These are phyloP conservation scores for Monosporascus sp. DNA, from an alignment of 2,329 filamentous ascomycete species.

Conservation along the genomic window DNA sequence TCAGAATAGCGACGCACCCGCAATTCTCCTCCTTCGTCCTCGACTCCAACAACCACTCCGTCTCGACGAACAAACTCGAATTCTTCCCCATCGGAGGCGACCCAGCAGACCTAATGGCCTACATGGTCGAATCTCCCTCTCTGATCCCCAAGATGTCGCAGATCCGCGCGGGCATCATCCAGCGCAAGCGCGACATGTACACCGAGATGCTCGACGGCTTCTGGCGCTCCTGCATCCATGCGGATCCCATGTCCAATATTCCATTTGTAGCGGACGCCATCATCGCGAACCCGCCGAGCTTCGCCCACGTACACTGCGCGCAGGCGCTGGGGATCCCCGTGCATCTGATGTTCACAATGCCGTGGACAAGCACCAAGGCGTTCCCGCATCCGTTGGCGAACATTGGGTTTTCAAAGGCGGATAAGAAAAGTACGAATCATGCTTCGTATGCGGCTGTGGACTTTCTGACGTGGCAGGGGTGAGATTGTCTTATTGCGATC, in stretches of 20 bases:
- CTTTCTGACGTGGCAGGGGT: slow-evolving; percentile 81
- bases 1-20: slow-evolving; percentile 68
- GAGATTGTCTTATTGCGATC: no score
- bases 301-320: slow-evolving; percentile 70
- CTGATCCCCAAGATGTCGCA: slow-evolving; percentile 31
- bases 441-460: slow-evolving; percentile 76
- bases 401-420: slow-evolving; percentile 33
- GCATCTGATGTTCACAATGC: slow-evolving; percentile 93
- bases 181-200: slow-evolving; percentile 46
- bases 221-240: slow-evolving; percentile 81
- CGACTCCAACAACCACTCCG: slow-evolving; percentile 44
- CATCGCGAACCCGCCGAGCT: slow-evolving; percentile 73
- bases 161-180: slow-evolving; percentile 31
- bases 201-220: slow-evolving; percentile 77
- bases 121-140: slow-evolving; percentile 36
- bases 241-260: slow-evolving; percentile 36
- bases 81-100: slow-evolving; percentile 76
- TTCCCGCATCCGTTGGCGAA: slow-evolving; percentile 81
- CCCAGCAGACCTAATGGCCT: slow-evolving; percentile 69
- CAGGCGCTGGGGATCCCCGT: slow-evolving; percentile 70
- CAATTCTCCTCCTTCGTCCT: slow-evolving; percentile 64
- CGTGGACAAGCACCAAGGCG: slow-evolving; percentile 73
- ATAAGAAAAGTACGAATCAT: slow-evolving; percentile 59
- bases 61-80: slow-evolving; percentile 42
- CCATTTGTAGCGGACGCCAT: slow-evolving; percentile 83